A percentile compares a stretch with the other conserved stretches of the same genome.
Conservation (phyloP, 2,329 filamentous ascomycete species). For the Trematosphaeria pertusa region DNA sequence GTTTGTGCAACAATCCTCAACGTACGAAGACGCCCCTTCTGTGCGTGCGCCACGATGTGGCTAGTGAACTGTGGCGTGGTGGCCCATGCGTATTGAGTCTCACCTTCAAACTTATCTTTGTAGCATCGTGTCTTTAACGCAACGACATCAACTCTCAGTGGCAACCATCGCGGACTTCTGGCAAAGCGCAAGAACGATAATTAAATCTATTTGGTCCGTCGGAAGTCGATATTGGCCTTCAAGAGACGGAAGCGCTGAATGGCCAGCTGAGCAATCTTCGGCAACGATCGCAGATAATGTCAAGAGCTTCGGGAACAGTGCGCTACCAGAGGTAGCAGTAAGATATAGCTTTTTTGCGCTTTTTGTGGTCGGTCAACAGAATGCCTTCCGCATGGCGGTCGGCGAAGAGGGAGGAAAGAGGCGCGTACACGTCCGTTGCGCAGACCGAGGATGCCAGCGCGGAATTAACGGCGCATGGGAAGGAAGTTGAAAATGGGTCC, state of each 20-base stretch:
- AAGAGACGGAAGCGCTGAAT: too few relatives aligned
- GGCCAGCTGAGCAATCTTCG: too few relatives aligned
- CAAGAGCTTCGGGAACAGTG: slow-evolving; percentile 5
- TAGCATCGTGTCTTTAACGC: slow-evolving; percentile 23
- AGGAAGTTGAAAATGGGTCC: slow-evolving; percentile 15
- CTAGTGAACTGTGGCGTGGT: slow-evolving; percentile 3
- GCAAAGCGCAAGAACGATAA: too few relatives aligned
- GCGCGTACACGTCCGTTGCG: slow-evolving; percentile 41
- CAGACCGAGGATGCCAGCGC: slow-evolving; percentile 34
- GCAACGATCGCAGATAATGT: slow-evolving; percentile 14
- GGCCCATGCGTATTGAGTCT: slow-evolving; percentile 9
- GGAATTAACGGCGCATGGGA: slow-evolving; percentile 24
- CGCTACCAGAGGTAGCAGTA: slow-evolving; percentile 9
- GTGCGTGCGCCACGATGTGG: slow-evolving; percentile 5
- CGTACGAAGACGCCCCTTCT: not conserved
- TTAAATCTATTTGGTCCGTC: too few relatives aligned
- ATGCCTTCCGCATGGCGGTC: slow-evolving; percentile 34
- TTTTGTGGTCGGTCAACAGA: not conserved
- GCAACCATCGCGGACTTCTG: too few relatives aligned
- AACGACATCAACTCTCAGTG: slow-evolving; percentile 14
- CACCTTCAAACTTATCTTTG: slow-evolving; percentile 10
- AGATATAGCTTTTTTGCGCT: not conserved
- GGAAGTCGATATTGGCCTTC: too few relatives aligned
- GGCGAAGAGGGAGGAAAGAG: slow-evolving; percentile 22
- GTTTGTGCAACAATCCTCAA: too few relatives aligned